Percentiles rank a stretch among this genome's conserved stretches.
Evolutionary conservation across 208 protist species (phyloP).

Genomic region (Wallacemonas rigidus): DNA sequence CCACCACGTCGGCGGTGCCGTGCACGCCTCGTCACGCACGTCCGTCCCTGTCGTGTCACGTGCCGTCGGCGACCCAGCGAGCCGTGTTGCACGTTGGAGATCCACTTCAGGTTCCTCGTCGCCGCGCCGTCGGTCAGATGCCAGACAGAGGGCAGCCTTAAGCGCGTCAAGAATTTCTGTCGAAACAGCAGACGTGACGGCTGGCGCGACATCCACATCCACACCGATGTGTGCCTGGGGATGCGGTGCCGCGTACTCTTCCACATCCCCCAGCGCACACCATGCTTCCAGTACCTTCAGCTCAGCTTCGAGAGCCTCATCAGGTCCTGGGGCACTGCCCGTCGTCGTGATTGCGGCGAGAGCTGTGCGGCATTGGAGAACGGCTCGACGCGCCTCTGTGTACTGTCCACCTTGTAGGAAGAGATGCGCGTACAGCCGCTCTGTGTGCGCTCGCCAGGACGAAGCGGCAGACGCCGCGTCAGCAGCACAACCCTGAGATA

Average conservation of each 20-base stretch:
- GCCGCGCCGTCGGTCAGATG: no score
- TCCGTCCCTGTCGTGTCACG: neutral
- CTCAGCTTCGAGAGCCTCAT: constrained; percentile 31
- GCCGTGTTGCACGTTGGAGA: neutral
- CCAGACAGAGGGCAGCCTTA: neutral
- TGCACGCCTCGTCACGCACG: neutral
- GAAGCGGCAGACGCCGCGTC: constrained; percentile 34
- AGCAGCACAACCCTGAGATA: neutral
- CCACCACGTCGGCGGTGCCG: neutral
- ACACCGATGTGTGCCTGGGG: neutral
- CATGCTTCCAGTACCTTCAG: constrained; percentile 56
- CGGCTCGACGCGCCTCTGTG: constrained; percentile 48
- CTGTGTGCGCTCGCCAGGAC: constrained; percentile 28
- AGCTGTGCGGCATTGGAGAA: constrained; percentile 27
- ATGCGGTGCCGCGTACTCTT: no score
- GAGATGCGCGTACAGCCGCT: constrained; percentile 76
- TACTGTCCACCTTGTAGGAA: constrained; percentile 78
- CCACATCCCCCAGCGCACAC: neutral
- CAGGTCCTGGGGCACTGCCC: neutral
- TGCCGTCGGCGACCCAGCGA: neutral
- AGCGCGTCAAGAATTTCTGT: neutral
- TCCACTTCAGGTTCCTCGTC: neutral
- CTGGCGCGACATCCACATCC: neutral
- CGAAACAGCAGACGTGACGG: neutral
- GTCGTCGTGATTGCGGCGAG: neutral